phyloP scores from a whole-genome alignment of 495 filamentous ascomycete genomes.

The Haplographium delicatum region DNA sequence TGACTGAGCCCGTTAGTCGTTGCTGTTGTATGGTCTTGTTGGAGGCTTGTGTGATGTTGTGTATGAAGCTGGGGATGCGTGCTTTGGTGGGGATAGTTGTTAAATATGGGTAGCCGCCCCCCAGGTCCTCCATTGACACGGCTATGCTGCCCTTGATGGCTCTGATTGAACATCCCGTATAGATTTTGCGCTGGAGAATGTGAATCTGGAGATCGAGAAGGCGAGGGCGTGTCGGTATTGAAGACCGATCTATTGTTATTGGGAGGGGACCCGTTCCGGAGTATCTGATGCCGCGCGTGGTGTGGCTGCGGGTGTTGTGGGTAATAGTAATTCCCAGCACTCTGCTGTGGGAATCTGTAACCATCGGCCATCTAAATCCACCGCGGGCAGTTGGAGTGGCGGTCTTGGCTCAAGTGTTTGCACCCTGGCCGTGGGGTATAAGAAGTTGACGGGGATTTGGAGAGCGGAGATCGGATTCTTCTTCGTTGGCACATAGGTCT shows the following conservation, averaged over 20 bases:
- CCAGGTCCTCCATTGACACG: conserved; percentile 50
- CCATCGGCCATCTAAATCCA: conserved; percentile 30
- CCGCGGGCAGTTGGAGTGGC: conserved; percentile 10
- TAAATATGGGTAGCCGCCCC: conserved; percentile 55
- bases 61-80: conserved; percentile 70
- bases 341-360: conserved; percentile 30
- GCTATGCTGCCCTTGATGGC: conserved; percentile 73
- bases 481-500: conserved; percentile 29
- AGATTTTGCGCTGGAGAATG: conserved; percentile 59
- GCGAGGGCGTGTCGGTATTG: conserved; percentile 55
- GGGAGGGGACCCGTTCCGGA: conserved; percentile 24
- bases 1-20: conserved; percentile 55
- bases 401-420: conserved; percentile 13
- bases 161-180: conserved; percentile 78
- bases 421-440: conserved; percentile 12
- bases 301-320: conserved; percentile 21
- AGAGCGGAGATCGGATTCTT: conserved; percentile 22
- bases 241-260: conserved; percentile 23
- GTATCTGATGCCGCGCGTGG: conserved; percentile 24
- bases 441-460: conserved; percentile 20
- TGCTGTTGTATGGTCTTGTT: conserved; percentile 65
- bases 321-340: conserved; percentile 26
- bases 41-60: conserved; percentile 62
- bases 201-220: conserved; percentile 64
- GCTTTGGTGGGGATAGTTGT: conserved; percentile 60